Base-by-base conservation (phyloP, 2,329 filamentous ascomycete genomes). In the Alternaria viburni region DNA sequence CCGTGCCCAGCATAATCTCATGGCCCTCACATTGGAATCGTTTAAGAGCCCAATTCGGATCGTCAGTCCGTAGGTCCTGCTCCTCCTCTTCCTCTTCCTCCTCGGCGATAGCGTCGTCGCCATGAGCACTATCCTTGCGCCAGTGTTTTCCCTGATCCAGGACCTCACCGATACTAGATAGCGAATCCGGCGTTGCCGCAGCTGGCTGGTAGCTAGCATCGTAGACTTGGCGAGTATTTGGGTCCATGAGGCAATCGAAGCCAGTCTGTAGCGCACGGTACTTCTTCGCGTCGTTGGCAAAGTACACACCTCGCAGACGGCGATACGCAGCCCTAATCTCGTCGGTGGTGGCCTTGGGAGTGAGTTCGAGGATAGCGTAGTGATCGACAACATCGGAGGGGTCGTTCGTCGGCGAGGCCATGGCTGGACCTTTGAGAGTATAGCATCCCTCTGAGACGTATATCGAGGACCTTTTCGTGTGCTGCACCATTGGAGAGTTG, bases 281-380 rank as follows among this genome's bases (percentile, higher is more conserved):
- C 60, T 77, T 77, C 15, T 55, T 64, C 8, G 69, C 68, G 36
- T 75, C 66, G 44, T 65, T 73, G 21, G 65, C 55, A 62, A 79
- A 79, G 59, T 75, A 79, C 10, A 71, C 65, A 6, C 57, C 65
- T 21, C 76, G 72, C 21, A 78, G 65, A 17, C 59, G 60, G 46
- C 76, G 74, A 59, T 74, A 75, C 1, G 73, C 69, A 15, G 64
- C 64, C 36, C 72, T 74, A 30, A 79, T 74, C 25, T 79, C 73
- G 47, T 75, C 74, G 26, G 66, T 61, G 5, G 74, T 72, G 26
- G 76, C 76, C 51, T 66, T 64, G 7, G 57, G 56, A 3, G 66
- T 59, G 6, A 79, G 62, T 46, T 69, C 62, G 12, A 79, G 62
- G 50, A 72, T 69, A 13, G 70, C 67, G 67, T 79, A 79, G 63